These are phyloP conservation scores for Microbotryum violaceum DNA, from an alignment of 1,284 basidiomycete species.

Conservation along the genomic window DNA sequence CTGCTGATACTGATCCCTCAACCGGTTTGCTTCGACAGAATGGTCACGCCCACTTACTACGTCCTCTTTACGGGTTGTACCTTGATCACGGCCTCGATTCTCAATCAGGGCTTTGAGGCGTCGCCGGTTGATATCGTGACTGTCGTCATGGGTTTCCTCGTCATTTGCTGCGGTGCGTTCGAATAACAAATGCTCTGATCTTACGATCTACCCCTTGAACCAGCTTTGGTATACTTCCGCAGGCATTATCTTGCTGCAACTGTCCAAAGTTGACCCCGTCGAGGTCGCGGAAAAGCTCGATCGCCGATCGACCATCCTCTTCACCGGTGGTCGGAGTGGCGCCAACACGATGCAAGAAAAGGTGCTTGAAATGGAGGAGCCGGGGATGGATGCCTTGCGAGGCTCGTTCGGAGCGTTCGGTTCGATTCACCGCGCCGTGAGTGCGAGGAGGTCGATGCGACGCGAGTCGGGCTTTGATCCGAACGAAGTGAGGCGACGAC, in stretches of 20 bases:
- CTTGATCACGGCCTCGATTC: conserved; percentile 49
- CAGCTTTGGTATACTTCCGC: conserved; percentile 49
- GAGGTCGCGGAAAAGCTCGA: conserved; percentile 61
- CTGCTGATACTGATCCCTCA: too few species aligned
- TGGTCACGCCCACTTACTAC: conserved; percentile 75
- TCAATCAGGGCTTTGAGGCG: conserved; percentile 84
- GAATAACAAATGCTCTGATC: neutral
- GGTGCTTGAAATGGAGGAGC: conserved; percentile 51
- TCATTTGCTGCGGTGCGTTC: conserved; percentile 47
- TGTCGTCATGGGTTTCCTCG: conserved; percentile 77
- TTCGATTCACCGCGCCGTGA: conserved; percentile 70
- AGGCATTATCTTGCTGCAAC: conserved; percentile 79
- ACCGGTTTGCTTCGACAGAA: conserved; percentile 40
- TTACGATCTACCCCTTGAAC: neutral
- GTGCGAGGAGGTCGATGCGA: conserved; percentile 18
- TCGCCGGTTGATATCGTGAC: conserved; percentile 69
- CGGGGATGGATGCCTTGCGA: conserved; percentile 78
- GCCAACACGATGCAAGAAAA: conserved; percentile 51
- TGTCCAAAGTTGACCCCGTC: conserved; percentile 84
- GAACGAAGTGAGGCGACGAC: conserved; percentile 7
- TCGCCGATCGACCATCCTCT: conserved; percentile 71
- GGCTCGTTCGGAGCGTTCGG: conserved; percentile 84
- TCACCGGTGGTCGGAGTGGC: conserved; percentile 53
- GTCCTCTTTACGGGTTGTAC: conserved; percentile 47
- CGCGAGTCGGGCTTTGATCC: conserved; percentile 7